Conservation (phyloP, 2,329 filamentous ascomycete genomes). For the Diaporthe sp. region DNA sequence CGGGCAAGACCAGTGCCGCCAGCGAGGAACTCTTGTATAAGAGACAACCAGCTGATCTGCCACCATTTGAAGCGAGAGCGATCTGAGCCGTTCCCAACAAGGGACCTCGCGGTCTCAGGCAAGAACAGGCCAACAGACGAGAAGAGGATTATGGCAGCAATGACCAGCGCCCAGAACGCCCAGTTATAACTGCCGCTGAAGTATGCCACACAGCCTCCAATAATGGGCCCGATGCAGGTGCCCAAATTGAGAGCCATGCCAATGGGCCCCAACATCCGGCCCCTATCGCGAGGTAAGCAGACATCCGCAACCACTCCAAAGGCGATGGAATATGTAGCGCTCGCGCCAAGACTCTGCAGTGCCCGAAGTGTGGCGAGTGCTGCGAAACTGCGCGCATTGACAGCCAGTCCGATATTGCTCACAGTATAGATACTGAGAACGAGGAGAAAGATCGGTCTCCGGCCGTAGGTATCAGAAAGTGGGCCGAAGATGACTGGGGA, state of each 20-base stretch:
- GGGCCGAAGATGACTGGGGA: slow-evolving; percentile 69
- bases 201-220: slow-evolving; percentile 38
- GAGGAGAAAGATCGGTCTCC: slow-evolving; percentile 67
- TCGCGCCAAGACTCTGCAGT: slow-evolving; percentile 71
- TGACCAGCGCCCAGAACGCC: slow-evolving; percentile 73
- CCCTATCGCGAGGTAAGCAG: slow-evolving; percentile 72
- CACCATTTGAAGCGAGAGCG: slow-evolving; percentile 61
- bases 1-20: slow-evolving; percentile 61
- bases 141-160: slow-evolving; percentile 54
- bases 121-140: slow-evolving; percentile 65
- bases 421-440: slow-evolving; percentile 65
- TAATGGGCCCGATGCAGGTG: slow-evolving; percentile 32
- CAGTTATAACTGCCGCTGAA: slow-evolving; percentile 65
- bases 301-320: slow-evolving; percentile 78
- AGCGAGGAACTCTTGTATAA: slow-evolving; percentile 50
- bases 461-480: slow-evolving; percentile 67
- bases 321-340: slow-evolving; percentile 73
- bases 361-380: slow-evolving; percentile 68
- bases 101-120: slow-evolving; percentile 65
- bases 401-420: slow-evolving; percentile 67
- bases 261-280: slow-evolving; percentile 75
- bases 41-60: slow-evolving; percentile 60
- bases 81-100: slow-evolving; percentile 70
- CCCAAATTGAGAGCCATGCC: slow-evolving; percentile 65
- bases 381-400: slow-evolving; percentile 62